Evolutionary conservation across 345 rosid species (phyloP), one percentile per base, ranked within the genome.

Genomic region (Trapa bicornis): DNA sequence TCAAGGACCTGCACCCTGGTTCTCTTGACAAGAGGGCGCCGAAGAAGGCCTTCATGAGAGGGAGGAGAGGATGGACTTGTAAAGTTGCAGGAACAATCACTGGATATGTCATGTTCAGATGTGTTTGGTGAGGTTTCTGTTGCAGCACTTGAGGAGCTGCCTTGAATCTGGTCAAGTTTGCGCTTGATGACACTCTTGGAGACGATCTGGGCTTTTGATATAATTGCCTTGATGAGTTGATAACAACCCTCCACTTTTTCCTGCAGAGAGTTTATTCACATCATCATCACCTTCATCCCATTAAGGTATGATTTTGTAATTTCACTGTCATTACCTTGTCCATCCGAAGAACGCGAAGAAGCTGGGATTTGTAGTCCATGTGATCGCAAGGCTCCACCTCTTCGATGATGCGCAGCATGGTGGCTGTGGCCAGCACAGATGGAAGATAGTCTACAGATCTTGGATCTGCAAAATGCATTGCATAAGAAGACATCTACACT

Each of bases 341-440:
- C 58, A 80, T 79, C 72, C 77, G 80, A 57, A 91, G 86, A 67
- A 80, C 83, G 69, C 71, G 71, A 65, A 83, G 78, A 17, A 93
- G 85, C 52, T 86, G 88, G 76, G 69, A 73, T 75, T 84, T 75
- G 79, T 77, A 80, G 64, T 75, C 85, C 47, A 73, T 50, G 64
- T 84, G 76, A 42, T 83, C 77, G 70, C 69, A 37, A 13, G 83
- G 82, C 67, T 87, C 87, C 42, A 87, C 77, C 73, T 78, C 80
- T 67, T 83, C 84, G 33, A 87, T 84, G 50, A 82, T 83, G 61
- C 80, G 83, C 84, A 89, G 79, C 93, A 91, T 89, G 54, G 91
- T 83, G 2, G 99, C 90, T 45, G 99, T 75, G 16, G 97, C 99
- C 76, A 89, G 72, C 36, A 82, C 87, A 52, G 96, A 89, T 37